Evolutionary conservation across 164 flowering plant genomes (phyloP), one percentile per base, ranked within the genome.

Genomic region (Stephania japonica): DNA sequence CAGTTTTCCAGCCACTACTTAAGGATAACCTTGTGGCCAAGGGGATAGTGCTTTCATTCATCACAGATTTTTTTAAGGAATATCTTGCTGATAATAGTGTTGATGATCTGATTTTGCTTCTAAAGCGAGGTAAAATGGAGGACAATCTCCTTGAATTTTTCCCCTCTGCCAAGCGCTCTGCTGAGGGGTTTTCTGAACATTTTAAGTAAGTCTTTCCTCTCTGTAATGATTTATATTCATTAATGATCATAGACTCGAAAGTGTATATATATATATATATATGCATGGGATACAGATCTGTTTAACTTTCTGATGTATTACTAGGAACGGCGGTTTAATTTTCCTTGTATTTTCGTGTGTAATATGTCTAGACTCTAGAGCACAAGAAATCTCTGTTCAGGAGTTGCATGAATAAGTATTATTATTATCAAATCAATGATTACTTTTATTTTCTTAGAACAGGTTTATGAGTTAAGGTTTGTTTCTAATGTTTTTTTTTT

Each of bases 11-110:
- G 81, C 98, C 98, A 12, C 80, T 94, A 71, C 94, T 91, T 80
- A 94, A 94, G 82, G 99, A 90, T 77, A 94, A 91, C 82, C 99
- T 94, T 80, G 93, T 92, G 64, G 97, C 78, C 71, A 94, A 94
- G 82, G 99, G 99, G 88, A 81, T 94, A 84, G 99, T 94, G 47
- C 92, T 94, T 59, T 73, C 94, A 38, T 92, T 94, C 74, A 83
- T 94, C 63, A 92, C 99, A 27, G 97, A 90, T 78, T 92, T 94
- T 83, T 94, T 94, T 79, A 91, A 87, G 87, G 98, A 92, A 83
- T 94, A 94, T 83, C 87, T 94, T 79, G 77, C 90, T 78, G 99
- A 94, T 78, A 92, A 92, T 65, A 90, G 89, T 81, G 86, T 92
- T 73, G 99, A 94, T 86, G 99, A 94, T 79, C 81, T 94, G 79